Percentiles rank a stretch among this genome's conserved stretches.
Evolutionary conservation across 2,329 filamentous ascomycete species (phyloP).

Genomic region (Arthrobotrys sphaeroides): DNA sequence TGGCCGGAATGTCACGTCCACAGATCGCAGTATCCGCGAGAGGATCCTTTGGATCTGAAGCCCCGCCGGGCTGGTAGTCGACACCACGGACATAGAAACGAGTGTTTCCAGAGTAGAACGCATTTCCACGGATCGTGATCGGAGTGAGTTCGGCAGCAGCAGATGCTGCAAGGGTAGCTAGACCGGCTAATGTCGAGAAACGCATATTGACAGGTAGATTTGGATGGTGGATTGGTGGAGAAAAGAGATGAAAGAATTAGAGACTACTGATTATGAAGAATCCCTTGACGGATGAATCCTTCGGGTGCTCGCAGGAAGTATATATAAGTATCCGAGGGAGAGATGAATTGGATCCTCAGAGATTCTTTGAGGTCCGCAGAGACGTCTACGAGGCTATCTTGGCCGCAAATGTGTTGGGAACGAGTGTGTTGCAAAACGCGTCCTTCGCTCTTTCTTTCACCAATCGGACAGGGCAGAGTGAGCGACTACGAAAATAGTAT

Average conservation of each 20-base stretch:
- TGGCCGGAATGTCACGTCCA: slow-evolving; percentile 80
- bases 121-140: slow-evolving; percentile 58
- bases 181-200: slow-evolving; percentile 70
- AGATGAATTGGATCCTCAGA: background rate
- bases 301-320: background rate
- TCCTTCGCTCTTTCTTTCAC: background rate
- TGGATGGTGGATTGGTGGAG: background rate
- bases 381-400: background rate
- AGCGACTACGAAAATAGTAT: slow-evolving; percentile 30
- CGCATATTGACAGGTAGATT: slow-evolving; percentile 36
- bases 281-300: background rate
- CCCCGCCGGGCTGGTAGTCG: slow-evolving; percentile 74
- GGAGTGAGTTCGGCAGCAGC: slow-evolving; percentile 48
- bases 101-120: slow-evolving; percentile 71
- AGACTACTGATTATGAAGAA: background rate
- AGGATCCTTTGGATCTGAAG: slow-evolving; percentile 74
- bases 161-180: slow-evolving; percentile 55
- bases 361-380: background rate
- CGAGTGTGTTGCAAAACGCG: slow-evolving; percentile 35
- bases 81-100: slow-evolving; percentile 71
- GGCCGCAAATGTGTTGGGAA: slow-evolving; percentile 37
- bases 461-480: slow-evolving; percentile 15
- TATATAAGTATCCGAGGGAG: background rate
- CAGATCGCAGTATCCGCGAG: slow-evolving; percentile 76
- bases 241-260: background rate